Base-by-base conservation (phyloP, 148 eudicot species). In the Vaccinium macrocarpon region DNA sequence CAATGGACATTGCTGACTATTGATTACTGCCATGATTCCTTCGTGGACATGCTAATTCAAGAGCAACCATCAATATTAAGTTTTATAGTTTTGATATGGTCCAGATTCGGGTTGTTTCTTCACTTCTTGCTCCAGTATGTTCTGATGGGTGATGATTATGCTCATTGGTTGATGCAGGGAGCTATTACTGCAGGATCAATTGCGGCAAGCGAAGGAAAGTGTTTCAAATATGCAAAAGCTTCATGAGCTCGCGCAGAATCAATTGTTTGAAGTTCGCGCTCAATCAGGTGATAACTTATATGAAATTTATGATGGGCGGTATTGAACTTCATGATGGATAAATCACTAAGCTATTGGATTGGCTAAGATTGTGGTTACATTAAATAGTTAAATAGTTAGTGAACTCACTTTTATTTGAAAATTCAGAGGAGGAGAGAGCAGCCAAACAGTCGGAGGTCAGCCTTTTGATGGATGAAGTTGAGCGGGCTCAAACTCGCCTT, bases 401-500 rank as follows among this genome's bases (percentile, higher is more conserved):
- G 15, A 81, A 52, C 80, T 89, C 57, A 82, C 77, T 80, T 8
- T 51, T n/a, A 21, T 78, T 55, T 85, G 49, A 85, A 49, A 68
- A 80, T 84, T 56, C 93, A 95, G 98, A 97, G 87, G 99, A 97
- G 87, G 96, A 97, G 57, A 92, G 90, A 88, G 99, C 99, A 78
- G 90, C 92, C 83, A 97, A 95, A 84, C 99, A 97, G 61, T 92
- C 99, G 19, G 99, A 97, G 89, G 92, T 97, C 81, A 92, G 88
- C 90, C 97, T 97, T 81, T 86, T 97, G 79, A 89, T 97, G 99
- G 98, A 97, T 90, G 99, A 97, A 92, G 99, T 97, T 87, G 99
- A 97, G 85, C 93, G 98, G 84, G 99, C 99, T 90, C 99, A 97
- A 88, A 90, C 94, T 86, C 96, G 98, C 78, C 94, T 97, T 82